phyloP scores from a whole-genome alignment of 2,329 filamentous ascomycete species.

The Leptographium wingfieldii region DNA sequence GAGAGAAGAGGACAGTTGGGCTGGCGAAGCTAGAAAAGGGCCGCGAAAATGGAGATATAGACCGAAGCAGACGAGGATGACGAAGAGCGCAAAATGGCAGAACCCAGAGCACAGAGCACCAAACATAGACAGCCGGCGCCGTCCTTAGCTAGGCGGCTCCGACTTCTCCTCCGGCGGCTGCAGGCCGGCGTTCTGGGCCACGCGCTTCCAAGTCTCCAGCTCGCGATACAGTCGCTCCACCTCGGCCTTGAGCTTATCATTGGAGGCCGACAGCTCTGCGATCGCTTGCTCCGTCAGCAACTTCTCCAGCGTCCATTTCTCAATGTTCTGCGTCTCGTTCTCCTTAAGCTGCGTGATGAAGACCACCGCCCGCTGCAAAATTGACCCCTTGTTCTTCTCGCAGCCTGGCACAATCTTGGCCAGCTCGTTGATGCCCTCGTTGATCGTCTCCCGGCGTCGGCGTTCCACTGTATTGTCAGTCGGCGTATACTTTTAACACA shows the following conservation, averaged over 20 bases:
- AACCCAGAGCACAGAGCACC: neutral
- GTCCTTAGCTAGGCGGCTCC: conserved; percentile 18
- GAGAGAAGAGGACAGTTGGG: too few species aligned
- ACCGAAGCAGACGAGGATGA: neutral
- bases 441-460: conserved; percentile 92
- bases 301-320: conserved; percentile 89
- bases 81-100: neutral
- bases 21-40: too few species aligned
- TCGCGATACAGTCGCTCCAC: conserved; percentile 68
- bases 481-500: neutral
- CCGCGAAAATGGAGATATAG: neutral
- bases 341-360: conserved; percentile 94
- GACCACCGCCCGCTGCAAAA: conserved; percentile 81
- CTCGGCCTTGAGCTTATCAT: conserved; percentile 75
- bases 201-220: conserved; percentile 65
- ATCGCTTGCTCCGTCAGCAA: conserved; percentile 81
- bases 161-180: conserved; percentile 26
- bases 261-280: conserved; percentile 72
- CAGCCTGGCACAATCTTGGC: conserved; percentile 95
- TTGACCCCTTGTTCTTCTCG: conserved; percentile 98
- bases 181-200: conserved; percentile 48
- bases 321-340: conserved; percentile 85
- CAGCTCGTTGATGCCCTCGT: conserved; percentile 96
- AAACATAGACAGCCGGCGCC: too few species aligned
- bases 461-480: conserved; percentile 60